phyloP scores from a whole-genome alignment of 352 stramenopile genomes.

The Blastocystis sp. region DNA sequence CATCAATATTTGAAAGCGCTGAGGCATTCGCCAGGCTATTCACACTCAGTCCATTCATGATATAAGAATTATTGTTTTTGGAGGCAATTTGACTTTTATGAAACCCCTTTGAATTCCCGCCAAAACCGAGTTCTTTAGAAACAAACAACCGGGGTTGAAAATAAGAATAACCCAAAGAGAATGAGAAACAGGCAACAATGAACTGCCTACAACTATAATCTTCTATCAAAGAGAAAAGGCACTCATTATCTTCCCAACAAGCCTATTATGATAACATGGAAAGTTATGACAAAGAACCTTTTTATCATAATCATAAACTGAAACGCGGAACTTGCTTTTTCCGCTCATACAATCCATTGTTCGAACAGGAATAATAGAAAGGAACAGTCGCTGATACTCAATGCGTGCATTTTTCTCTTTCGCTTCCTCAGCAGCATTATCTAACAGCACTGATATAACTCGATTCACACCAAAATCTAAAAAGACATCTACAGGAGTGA shows the following conservation, averaged over 20 bases:
- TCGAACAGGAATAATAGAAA: conserved; percentile 40
- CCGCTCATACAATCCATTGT: background rate
- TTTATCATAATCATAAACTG: conserved; percentile 31
- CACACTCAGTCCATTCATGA: conserved; percentile 23
- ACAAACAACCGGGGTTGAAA: background rate
- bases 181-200: background rate
- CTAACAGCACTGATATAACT: background rate
- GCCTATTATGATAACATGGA: background rate
- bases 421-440: background rate
- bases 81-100: background rate
- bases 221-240: background rate
- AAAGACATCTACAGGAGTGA: conserved; percentile 1
- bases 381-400: background rate
- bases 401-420: background rate
- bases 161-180: background rate
- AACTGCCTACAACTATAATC: no score
- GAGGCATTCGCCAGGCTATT: background rate
- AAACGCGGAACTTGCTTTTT: background rate
- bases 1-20: background rate
- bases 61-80: conserved; percentile 16
- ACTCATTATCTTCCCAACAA: background rate
- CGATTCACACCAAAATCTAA: background rate
- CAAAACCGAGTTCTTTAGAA: conserved; percentile 27
- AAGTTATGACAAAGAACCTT: conserved; percentile 41
- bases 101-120: conserved; percentile 1